Percentiles rank a stretch among this genome's conserved stretches.
Conservation (phyloP, 2,329 filamentous ascomycete species). For the Xylaria sp. region DNA sequence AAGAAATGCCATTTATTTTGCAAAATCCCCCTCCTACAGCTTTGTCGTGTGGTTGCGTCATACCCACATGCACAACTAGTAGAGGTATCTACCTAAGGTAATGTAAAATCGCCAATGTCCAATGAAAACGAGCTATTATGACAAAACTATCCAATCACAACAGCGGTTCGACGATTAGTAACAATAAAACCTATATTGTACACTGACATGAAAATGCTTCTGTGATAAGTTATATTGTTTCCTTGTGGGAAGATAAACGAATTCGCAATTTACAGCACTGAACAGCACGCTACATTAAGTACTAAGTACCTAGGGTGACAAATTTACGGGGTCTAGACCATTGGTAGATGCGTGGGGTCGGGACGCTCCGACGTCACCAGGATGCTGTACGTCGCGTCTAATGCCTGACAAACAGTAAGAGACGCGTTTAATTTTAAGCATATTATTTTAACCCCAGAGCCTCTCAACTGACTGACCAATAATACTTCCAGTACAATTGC, state of each 20-base stretch:
- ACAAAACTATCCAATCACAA: not conserved
- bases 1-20: not conserved
- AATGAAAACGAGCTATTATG: not conserved
- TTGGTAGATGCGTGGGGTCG: not conserved
- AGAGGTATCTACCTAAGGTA: not conserved
- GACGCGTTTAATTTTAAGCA: slow-evolving; percentile 1
- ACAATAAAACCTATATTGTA: not conserved
- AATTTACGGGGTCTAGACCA: too few relatives aligned
- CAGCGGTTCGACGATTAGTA: not conserved
- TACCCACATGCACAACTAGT: not conserved
- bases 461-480: not conserved
- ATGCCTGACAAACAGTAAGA: not conserved
- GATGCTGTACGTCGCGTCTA: not conserved
- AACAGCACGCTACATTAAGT: not conserved
- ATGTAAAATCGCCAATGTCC: not conserved
- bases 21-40: not conserved
- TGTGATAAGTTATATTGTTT: too few relatives aligned
- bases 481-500: not conserved
- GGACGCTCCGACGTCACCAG: slow-evolving; percentile 6
- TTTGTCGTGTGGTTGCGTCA: slow-evolving; percentile 6
- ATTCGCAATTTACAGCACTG: not conserved
- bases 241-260: too few relatives aligned
- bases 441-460: not conserved
- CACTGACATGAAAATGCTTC: not conserved
- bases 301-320: not conserved